Evolutionary conservation across 805 yeast species (phyloP), one percentile per base, ranked within the genome.

Genomic region (Grigorovia yakushimaensis): DNA sequence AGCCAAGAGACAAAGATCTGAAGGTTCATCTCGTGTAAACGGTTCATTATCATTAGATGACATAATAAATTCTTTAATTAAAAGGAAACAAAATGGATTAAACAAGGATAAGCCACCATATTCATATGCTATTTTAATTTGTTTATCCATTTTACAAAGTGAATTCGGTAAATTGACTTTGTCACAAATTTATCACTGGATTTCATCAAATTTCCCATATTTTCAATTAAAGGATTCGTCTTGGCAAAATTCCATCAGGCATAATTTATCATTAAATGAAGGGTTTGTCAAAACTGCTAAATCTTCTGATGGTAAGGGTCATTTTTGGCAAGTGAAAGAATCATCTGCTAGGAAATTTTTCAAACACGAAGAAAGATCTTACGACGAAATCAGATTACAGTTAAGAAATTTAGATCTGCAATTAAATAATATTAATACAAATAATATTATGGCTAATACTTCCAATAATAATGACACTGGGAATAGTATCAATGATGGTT

Each of bases 201-300:
- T 91, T 41, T 79, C 93, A 8, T 80, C 79, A 41, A 84, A 94
- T 36, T 91, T 89, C 65, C 77, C 73, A 51, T 91, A 82, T 62
- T 93, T 93, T 66, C 79, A 81, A 53, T 79, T 78, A 52, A 84
- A 85, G 49, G 95, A 88, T 56, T 84, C 87, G 10, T 96, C 97
- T 23, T 91, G 98, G 98, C 97, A 91, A 67, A 91, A 91, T 67
- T 89, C 96, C 33, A 93, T 91, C 52, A 81, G 98, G 51, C 98
- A 91, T 67, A 91, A 93, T 55, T 71, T 91, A 27, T 88, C 96
- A 11, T 73, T 91, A 56, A 93, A 91, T 66, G 93, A 93, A 61
- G 96, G 97, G 0, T 91, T 91, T 61, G 74, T 84, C 43, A 91
- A 91, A 67, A 62, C 93, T 20, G 95, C 86, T 54, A 84, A 89